Percentiles rank a stretch among this genome's conserved stretches.
Evolutionary conservation across 1,284 basidiomycete species (phyloP).

Genomic region (Inonotus hispidus): DNA sequence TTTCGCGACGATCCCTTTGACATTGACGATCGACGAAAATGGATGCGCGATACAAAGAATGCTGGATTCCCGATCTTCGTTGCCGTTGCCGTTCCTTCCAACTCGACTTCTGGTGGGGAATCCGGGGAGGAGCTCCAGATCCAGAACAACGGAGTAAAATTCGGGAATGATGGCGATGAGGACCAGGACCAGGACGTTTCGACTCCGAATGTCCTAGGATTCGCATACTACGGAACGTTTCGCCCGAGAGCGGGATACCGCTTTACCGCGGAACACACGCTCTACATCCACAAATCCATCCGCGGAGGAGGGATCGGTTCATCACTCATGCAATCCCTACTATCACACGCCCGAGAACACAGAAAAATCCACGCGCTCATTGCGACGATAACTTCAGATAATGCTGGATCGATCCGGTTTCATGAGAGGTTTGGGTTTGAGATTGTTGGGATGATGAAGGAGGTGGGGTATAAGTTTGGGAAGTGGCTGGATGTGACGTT

Average conservation of each 20-base stretch:
- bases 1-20: conserved; percentile 5
- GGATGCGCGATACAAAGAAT: background rate
- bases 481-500: conserved; percentile 11
- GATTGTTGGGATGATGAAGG: background rate
- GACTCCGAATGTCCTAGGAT: background rate
- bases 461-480: conserved; percentile 16
- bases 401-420: conserved; percentile 2
- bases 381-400: background rate
- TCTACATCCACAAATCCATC: conserved; percentile 8
- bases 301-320: background rate
- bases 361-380: conserved; percentile 5
- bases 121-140: too few species aligned
- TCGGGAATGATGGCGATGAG: too few species aligned
- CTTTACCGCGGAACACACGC: background rate
- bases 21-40: conserved; percentile 8
- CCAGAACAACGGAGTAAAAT: too few species aligned
- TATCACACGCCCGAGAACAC: background rate
- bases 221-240: conserved; percentile 2
- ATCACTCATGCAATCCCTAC: background rate
- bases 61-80: conserved; percentile 9
- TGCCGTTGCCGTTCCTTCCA: conserved; percentile 11
- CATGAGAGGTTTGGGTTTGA: conserved; percentile 17
- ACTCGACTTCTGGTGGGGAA: background rate
- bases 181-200: too few species aligned
- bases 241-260: conserved; percentile 3